Evolutionary conservation across 2,329 filamentous ascomycete species (phyloP), one percentile per base, ranked within the genome.

Genomic region (Fusarium subtropicale): DNA sequence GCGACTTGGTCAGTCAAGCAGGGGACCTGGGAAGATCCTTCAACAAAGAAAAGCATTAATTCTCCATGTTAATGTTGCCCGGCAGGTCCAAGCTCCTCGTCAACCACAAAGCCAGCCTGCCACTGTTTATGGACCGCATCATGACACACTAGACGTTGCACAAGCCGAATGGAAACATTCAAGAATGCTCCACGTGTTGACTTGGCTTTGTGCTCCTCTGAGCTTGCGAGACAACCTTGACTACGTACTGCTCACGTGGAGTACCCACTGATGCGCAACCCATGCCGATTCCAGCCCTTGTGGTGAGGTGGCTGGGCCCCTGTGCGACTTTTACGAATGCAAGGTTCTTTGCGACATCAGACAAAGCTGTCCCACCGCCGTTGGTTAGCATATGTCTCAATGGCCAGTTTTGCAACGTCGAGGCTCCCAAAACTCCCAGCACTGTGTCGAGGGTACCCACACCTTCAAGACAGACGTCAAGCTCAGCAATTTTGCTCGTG

Each of bases 211-310:
- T 69, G 64, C 64, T 60, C 68, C 71, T 67, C 66, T 31, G 56
- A 64, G 59, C 56, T 67, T 71, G 63, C 67, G 64, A 74, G 69
- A 71, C 71, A 72, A 60, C 72, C 64, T 66, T 56, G 65, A 68
- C 51, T 59, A 56, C 47, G 24, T 39, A 51, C 34, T 60, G 56
- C 72, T 76, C 74, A 76, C 74, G 74, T 75, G 74, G 74, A 75
- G 72, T 74, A 64, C 56, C 74, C 74, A 75, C 74, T 73, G 74
- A 76, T 75, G 72, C 71, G 72, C 74, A 64, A 63, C 63, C 72
- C 65, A 74, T 74, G 69, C 61, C 57, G 66, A 68, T 73, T 72
- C 68, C 69, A 73, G 69, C 64, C 64, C 65, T 67, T 67, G 57
- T 65, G 59, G 60, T 62, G 61, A 66, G 64, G 70, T 72, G 68